Percentiles rank a stretch among this genome's conserved stretches.
Evolutionary conservation across 2,329 filamentous ascomycete genomes (phyloP).

Genomic region (Macrophomina pseudophaseolina): DNA sequence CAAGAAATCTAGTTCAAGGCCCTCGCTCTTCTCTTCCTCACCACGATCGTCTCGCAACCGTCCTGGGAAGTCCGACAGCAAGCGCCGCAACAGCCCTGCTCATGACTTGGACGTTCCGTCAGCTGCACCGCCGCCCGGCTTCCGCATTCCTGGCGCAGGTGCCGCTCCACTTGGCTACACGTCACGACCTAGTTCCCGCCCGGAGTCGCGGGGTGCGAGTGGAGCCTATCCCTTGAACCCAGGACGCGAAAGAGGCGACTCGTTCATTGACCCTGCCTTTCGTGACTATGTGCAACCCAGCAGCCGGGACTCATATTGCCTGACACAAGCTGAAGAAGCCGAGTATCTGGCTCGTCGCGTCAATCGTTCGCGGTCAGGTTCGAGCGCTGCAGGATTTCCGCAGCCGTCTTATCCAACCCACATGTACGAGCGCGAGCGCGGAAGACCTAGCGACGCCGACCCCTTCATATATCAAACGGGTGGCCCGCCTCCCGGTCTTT

Average conservation of each 20-base stretch:
- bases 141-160: constrained; percentile 55
- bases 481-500: constrained; percentile 36
- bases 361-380: constrained; percentile 32
- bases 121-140: constrained; percentile 46
- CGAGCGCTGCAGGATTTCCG: constrained; percentile 14
- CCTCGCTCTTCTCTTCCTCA: constrained; percentile 36
- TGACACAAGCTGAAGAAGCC: constrained; percentile 38
- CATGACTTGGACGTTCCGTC: constrained; percentile 29
- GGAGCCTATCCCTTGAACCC: neutral
- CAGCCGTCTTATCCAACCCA: constrained; percentile 33
- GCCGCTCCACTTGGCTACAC: constrained; percentile 43
- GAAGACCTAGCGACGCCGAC: constrained; percentile 30
- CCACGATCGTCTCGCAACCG: constrained; percentile 30
- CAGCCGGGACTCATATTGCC: constrained; percentile 37
- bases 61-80: constrained; percentile 40
- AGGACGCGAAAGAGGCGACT: constrained; percentile 6
- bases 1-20: constrained; percentile 39
- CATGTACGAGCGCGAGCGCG: constrained; percentile 29
- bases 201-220: constrained; percentile 49
- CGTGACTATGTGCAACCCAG: constrained; percentile 37
- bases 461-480: constrained; percentile 31
- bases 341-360: constrained; percentile 34
- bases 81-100: constrained; percentile 33
- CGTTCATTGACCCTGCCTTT: neutral
- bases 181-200: constrained; percentile 42